Conservation (phyloP, 768 basidiomycete species). For the Boletellus emodensis region DNA sequence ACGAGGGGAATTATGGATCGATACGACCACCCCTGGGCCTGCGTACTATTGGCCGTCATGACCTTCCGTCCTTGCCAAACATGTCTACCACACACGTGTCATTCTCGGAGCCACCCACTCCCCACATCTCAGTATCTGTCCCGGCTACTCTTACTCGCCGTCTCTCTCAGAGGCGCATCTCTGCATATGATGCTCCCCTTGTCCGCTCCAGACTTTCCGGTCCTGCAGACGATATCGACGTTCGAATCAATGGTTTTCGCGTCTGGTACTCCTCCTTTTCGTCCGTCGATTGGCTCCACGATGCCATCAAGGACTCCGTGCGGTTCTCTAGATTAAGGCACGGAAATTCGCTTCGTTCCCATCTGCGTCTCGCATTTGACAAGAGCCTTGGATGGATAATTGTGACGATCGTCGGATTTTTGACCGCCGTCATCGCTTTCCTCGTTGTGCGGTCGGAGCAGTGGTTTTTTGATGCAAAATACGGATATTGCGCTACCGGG, state of each 20-base stretch:
- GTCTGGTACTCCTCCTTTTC: conserved; percentile 85
- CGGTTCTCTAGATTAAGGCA: conserved; percentile 71
- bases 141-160: conserved; percentile 36
- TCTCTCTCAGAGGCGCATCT: conserved; percentile 56
- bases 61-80: conserved; percentile 35
- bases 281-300: conserved; percentile 95
- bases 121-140: conserved; percentile 32
- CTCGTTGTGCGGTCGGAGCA: conserved; percentile 82
- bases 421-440: conserved; percentile 84
- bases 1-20: conserved; percentile 53
- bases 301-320: conserved; percentile 89
- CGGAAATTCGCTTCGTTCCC: conserved; percentile 67
- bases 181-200: conserved; percentile 61
- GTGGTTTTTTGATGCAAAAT: conserved; percentile 88
- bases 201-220: conserved; percentile 31
- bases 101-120: conserved; percentile 33
- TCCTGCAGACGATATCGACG: conserved; percentile 47
- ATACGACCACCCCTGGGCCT: conserved; percentile 30
- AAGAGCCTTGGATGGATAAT: conserved; percentile 85
- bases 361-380: conserved; percentile 60
- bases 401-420: conserved; percentile 82
- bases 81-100: conserved; percentile 31
- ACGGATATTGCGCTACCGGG: conserved; percentile 71
- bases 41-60: conserved; percentile 34
- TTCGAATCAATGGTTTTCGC: conserved; percentile 80